Evolutionary conservation across 805 yeast species (phyloP), one percentile per base, ranked within the genome.

Genomic region (Alloascoidea hylecoeti): DNA sequence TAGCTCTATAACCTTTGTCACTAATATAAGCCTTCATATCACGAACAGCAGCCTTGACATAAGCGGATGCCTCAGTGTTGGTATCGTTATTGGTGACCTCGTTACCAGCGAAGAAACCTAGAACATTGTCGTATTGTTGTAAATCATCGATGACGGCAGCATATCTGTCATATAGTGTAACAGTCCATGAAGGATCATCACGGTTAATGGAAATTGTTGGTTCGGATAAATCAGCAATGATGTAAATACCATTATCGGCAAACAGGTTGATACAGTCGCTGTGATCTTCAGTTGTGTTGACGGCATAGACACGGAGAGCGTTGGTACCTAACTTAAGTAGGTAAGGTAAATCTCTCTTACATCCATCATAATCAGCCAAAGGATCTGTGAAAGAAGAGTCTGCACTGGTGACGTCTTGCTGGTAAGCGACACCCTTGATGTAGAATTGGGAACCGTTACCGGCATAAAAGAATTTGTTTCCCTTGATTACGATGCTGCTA

Each of bases 71-170:
- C 47, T 76, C 78, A 12, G 96, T 82, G 59, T 84, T 88, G 37
- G 85, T 63, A 45, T 42, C 41, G 52, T 83, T 85, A 58, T 88
- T 89, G 43, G 89, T 75, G 38, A 92, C 97, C 68, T 89, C 98
- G 60, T 92, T 92, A 44, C 97, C 98, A 18, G 97, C 97, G 60
- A 89, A 88, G 70, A 84, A 88, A 2, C 97, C 98, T 44, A 89
- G 66, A 15, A 84, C 72, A 59, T 89, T 89, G 36, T 78, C 60
- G 61, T 88, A 89, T 49, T 70, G 65, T 42, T 75, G 72, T 64
- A 92, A 72, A 47, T 70, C 62, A 58, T 92, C 96, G 41, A 92
- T 75, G 28, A 89, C 96, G 17, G 68, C 60, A 36, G 81, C 75
- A 64, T 89, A 89, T 56, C 96, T 72, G 41, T 73, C 62, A 60